Evolutionary conservation across 495 filamentous ascomycete species (phyloP).

Genomic region (Articulospora tetracladia): DNA sequence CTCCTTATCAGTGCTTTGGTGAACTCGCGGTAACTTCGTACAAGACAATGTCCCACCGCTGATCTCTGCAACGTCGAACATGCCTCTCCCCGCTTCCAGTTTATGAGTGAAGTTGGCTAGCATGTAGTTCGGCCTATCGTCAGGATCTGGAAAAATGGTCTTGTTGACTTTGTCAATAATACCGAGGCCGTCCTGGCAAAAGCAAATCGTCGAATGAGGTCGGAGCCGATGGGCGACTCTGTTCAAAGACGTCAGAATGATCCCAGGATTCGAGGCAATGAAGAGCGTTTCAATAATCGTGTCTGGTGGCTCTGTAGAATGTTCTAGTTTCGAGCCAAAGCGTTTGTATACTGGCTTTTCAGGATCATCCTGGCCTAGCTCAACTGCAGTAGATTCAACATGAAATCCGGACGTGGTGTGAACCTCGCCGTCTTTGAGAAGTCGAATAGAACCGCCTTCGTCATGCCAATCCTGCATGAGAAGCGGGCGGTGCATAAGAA

Average conservation of each 20-base stretch:
- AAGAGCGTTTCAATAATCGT: slow-evolving; percentile 70
- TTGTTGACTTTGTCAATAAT: slow-evolving; percentile 68
- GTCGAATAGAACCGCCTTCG: slow-evolving; percentile 20
- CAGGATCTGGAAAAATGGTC: slow-evolving; percentile 60
- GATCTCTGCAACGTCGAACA: slow-evolving; percentile 57
- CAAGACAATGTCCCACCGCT: slow-evolving; percentile 36
- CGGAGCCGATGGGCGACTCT: slow-evolving; percentile 63
- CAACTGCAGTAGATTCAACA: slow-evolving; percentile 28
- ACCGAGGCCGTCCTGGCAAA: slow-evolving; percentile 84
- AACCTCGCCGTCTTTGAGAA: slow-evolving; percentile 7
- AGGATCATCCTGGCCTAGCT: not conserved
- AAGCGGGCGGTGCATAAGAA: slow-evolving; percentile 28
- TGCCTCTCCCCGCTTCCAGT: slow-evolving; percentile 38
- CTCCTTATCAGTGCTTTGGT: not conserved
- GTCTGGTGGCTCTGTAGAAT: slow-evolving; percentile 8
- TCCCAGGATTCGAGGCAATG: slow-evolving; percentile 58
- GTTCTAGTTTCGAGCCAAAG: slow-evolving; percentile 14
- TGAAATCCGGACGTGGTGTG: slow-evolving; percentile 36
- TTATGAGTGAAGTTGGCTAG: slow-evolving; percentile 67
- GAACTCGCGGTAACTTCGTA: slow-evolving; percentile 4
- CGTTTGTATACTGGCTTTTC: not conserved
- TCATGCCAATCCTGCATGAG: slow-evolving; percentile 28
- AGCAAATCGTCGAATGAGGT: slow-evolving; percentile 66
- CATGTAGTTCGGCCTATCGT: slow-evolving; percentile 67
- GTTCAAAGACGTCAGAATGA: slow-evolving; percentile 51